phyloP scores from a whole-genome alignment of 805 yeast genomes.

The Komagataella mondaviorum region DNA sequence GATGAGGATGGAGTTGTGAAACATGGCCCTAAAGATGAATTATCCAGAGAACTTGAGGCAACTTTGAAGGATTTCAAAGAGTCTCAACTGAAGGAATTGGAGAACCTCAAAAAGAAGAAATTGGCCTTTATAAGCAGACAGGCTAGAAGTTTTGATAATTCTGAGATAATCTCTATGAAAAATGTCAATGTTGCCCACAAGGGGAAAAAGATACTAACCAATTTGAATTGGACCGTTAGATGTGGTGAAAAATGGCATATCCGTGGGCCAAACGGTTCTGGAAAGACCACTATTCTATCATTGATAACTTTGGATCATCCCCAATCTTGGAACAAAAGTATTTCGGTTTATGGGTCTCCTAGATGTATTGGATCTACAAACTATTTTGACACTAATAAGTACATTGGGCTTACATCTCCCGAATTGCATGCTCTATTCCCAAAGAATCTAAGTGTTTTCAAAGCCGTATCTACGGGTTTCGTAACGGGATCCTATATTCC shows the following conservation, averaged over 20 bases:
- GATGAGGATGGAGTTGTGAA: constrained; percentile 36
- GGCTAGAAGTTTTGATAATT: not conserved
- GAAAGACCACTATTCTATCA: constrained; percentile 80
- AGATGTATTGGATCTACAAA: constrained; percentile 64
- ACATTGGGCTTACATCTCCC: constrained; percentile 84
- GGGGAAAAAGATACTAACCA: constrained; percentile 41
- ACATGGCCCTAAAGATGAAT: constrained; percentile 29
- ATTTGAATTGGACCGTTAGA: constrained; percentile 53
- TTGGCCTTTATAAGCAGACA: constrained; percentile 1
- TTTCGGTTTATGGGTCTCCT: constrained; percentile 49
- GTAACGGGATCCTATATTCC: constrained; percentile 52
- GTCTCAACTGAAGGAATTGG: constrained; percentile 5
- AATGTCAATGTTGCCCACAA: constrained; percentile 55
- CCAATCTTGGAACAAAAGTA: constrained; percentile 75
- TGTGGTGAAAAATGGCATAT: constrained; percentile 81
- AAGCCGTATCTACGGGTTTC: constrained; percentile 63
- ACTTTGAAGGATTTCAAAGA: constrained; percentile 1
- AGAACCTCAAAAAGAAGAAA: constrained; percentile 2
- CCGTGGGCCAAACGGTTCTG: constrained; percentile 83
- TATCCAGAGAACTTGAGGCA: constrained; percentile 9
- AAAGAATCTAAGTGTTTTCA: constrained; percentile 29
- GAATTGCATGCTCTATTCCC: constrained; percentile 89
- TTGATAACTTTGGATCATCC: constrained; percentile 92
- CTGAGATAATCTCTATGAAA: constrained; percentile 33
- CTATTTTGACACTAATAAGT: constrained; percentile 65